These are phyloP conservation scores for Apophysomyces elegans DNA, from an alignment of 371 early-diverging fungal species.

Conservation along the genomic window DNA sequence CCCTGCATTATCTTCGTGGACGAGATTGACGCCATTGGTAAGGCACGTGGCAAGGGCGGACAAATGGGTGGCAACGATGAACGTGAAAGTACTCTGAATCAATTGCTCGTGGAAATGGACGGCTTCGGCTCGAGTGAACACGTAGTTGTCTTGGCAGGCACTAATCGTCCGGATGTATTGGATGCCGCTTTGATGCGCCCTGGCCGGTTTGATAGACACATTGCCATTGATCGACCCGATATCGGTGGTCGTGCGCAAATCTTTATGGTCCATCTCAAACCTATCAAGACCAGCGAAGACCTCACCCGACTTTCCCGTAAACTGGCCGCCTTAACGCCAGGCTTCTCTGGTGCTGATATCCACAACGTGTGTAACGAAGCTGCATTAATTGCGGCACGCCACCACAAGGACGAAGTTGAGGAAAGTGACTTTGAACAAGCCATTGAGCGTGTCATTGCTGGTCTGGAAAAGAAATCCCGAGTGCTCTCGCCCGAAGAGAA, in stretches of 20 bases:
- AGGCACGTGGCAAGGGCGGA: constrained; percentile 93
- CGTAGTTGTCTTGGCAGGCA: constrained; percentile 93
- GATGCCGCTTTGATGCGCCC: constrained; percentile 95
- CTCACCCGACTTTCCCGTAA: constrained; percentile 25
- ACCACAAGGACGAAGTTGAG: constrained; percentile 74
- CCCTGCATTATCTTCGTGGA: constrained; percentile 99
- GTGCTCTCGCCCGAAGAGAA: constrained; percentile 97
- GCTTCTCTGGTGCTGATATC: constrained; percentile 98
- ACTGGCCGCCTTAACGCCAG: constrained; percentile 91
- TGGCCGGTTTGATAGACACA: constrained; percentile 99
- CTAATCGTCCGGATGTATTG: constrained; percentile 92
- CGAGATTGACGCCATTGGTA: constrained; percentile 99
- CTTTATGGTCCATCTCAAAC: constrained; percentile 93
- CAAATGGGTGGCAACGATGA: constrained; percentile 97
- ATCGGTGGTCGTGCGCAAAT: constrained; percentile 94
- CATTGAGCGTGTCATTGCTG: constrained; percentile 98
- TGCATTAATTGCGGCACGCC: constrained; percentile 97
- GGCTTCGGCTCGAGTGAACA: constrained; percentile 95
- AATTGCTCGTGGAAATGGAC: constrained; percentile 99
- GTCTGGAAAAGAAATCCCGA: constrained; percentile 95
- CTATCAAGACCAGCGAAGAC: constrained; percentile 54
- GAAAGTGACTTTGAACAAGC: constrained; percentile 95
- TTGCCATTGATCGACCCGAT: constrained; percentile 96
- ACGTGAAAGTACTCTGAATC: constrained; percentile 97
- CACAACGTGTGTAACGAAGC: constrained; percentile 99